Evolutionary conservation across 108 stramenopile species (phyloP), one percentile per base, ranked within the genome.

Genomic region (Skeletonema menzelii): DNA sequence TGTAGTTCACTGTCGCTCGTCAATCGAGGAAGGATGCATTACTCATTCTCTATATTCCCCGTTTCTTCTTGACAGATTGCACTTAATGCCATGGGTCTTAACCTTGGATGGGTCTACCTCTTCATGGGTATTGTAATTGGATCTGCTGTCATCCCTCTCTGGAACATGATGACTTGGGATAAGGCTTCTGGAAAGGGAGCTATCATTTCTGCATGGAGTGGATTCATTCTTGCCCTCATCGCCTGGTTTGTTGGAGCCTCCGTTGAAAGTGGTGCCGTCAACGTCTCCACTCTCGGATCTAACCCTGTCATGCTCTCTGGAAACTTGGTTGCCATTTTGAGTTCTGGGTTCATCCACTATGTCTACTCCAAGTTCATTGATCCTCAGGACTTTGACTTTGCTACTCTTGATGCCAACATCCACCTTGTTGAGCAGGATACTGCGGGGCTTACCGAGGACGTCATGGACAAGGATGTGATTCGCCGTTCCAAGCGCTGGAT

Each of bases 101-200:
- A 81, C 71, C 90, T 97, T 59, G 96, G 96, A 67, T 97, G 93
- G 92, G 95, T 97, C 61, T 97, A 97, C 83, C 84, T 94, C 59
- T 95, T 95, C 82, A 97, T 97, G 96, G 96, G 96, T 42, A 67
- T 95, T 64, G 61, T 92, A 11, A 95, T 97, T 71, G 96, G 96
- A 72, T 95, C 93, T 47, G 96, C 94, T 28, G 96, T 97, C 12
- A 65, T 87, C 46, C 96, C 96, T 27, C 73, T 95, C 26, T 97
- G 96, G 96, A 86, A 87, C 74, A 56, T 91, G 84, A 89, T 94
- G 88, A 94, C 88, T 28, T 89, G 88, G 88, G 72, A 79, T 65
- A 92, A 92, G 81, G 86, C 91, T 7, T 88, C 87, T 49, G 96
- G 91, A 7, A 92, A 82, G 34, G 96, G 91, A 35, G 96, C 96